Conservation (phyloP, 73 alveolate species). For the Uronychia setigera region DNA sequence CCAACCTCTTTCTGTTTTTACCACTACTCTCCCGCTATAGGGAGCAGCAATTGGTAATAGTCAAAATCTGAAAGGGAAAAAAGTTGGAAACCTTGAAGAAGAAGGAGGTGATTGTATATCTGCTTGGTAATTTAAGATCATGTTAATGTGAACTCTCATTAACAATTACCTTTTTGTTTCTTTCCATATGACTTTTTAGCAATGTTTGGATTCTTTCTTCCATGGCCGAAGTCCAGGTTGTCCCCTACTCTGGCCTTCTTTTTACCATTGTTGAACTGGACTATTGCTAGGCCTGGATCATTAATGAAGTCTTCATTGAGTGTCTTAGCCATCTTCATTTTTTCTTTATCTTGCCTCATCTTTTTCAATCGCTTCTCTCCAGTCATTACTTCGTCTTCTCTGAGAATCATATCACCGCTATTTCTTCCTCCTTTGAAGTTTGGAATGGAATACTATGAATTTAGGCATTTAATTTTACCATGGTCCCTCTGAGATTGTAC, state of each 20-base stretch:
- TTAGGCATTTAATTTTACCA: not conserved
- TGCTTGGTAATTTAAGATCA: too few species aligned
- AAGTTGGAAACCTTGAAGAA: too few species aligned
- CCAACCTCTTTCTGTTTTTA: too few species aligned
- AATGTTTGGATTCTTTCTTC: slow-evolving; percentile 51
- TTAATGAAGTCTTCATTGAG: slow-evolving; percentile 13
- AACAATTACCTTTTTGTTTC: slow-evolving; percentile 10
- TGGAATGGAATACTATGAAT: slow-evolving; percentile 64
- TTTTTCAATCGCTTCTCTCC: slow-evolving; percentile 51
- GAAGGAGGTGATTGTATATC: too few species aligned
- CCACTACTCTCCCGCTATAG: too few species aligned
- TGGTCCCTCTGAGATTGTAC: slow-evolving; percentile 57
- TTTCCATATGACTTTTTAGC: slow-evolving; percentile 50
- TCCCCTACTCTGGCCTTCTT: not conserved
- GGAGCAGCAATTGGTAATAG: too few species aligned
- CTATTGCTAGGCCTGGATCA: not conserved
- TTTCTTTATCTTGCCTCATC: slow-evolving; percentile 12
- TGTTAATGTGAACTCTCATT: too few species aligned
- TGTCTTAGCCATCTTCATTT: not conserved
- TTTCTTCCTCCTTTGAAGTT: slow-evolving; percentile 71
- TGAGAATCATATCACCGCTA: slow-evolving; percentile 39
- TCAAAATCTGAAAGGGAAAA: too few species aligned
- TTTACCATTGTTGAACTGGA: slow-evolving; percentile 2
- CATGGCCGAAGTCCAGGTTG: slow-evolving; percentile 24
- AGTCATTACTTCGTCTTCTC: slow-evolving; percentile 71